Evolutionary conservation across 257 asterid genomes (phyloP).

Genomic region (Voacanga thouarsii): DNA sequence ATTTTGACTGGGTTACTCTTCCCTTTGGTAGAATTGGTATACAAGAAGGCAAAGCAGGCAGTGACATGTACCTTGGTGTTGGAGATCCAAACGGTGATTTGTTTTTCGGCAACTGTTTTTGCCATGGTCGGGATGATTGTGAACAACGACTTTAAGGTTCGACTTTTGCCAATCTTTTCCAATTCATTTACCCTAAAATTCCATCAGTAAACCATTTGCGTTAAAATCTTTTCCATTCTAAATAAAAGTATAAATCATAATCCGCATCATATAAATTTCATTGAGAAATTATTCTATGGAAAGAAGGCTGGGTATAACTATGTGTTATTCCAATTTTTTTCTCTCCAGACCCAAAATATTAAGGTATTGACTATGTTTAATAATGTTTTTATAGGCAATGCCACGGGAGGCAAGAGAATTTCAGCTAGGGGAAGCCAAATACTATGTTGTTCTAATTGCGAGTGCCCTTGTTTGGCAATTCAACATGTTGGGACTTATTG

Average conservation of each 20-base stretch:
- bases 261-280: too few relatives aligned
- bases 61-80: not conserved
- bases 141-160: not conserved
- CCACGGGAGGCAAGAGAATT: slow-evolving; percentile 17
- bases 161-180: not conserved
- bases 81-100: not conserved
- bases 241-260: too few relatives aligned
- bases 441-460: slow-evolving; percentile 14
- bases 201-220: too few relatives aligned
- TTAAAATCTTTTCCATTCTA: too few relatives aligned
- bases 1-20: not conserved
- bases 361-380: not conserved
- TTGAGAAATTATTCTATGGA: too few relatives aligned
- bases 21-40: not conserved
- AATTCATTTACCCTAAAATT: too few relatives aligned
- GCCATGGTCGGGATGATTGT: not conserved
- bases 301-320: too few relatives aligned
- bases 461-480: slow-evolving; percentile 24
- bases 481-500: slow-evolving; percentile 17
- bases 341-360: too few relatives aligned
- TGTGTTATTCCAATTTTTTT: too few relatives aligned
- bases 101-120: not conserved
- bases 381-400: slow-evolving; percentile 6
- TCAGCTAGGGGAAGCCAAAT: slow-evolving; percentile 23
- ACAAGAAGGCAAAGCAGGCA: not conserved